Evolutionary conservation across 768 basidiomycete species (phyloP).

Genomic region (Hypsizygus marmoreus): DNA sequence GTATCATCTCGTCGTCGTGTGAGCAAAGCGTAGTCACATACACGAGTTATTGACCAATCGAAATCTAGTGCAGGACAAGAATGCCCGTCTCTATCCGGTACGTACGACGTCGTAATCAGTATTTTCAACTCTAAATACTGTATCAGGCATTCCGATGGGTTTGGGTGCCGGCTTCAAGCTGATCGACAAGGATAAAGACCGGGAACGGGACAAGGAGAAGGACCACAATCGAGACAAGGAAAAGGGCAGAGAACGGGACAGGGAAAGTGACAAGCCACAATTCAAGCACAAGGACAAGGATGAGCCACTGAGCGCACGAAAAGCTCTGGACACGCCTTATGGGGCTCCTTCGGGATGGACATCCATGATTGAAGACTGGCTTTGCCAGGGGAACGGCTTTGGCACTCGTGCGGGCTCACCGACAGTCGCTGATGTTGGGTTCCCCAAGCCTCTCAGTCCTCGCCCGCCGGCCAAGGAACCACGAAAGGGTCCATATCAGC

Average conservation of each 20-base stretch:
- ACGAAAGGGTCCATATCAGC: constrained; percentile 75
- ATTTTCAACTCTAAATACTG: background rate
- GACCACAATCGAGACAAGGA: constrained; percentile 45
- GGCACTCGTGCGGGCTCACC: constrained; percentile 30
- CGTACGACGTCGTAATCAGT: constrained; percentile 1
- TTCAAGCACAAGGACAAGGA: constrained; percentile 41
- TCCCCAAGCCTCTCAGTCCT: constrained; percentile 42
- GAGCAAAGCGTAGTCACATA: constrained; percentile 26
- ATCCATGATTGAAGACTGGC: constrained; percentile 73
- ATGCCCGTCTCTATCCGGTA: constrained; percentile 80
- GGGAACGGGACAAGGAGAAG: constrained; percentile 38
- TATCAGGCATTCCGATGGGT: constrained; percentile 72
- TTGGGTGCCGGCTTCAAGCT: constrained; percentile 77
- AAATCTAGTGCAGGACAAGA: constrained; percentile 62
- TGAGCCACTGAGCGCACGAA: constrained; percentile 30
- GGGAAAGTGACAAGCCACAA: constrained; percentile 33
- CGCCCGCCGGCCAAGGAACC: constrained; percentile 43
- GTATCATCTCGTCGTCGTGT: constrained; percentile 82
- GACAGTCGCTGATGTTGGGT: constrained; percentile 44
- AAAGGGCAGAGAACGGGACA: constrained; percentile 28
- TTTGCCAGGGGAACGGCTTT: constrained; percentile 47
- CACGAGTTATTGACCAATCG: constrained; percentile 15
- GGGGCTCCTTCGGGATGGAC: constrained; percentile 66
- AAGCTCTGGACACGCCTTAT: constrained; percentile 34
- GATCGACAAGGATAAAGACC: constrained; percentile 55